Evolutionary conservation across 176 grass and related monocot genomes (phyloP), one percentile per base, ranked within the genome.

Genomic region (Paspalum notatum): DNA sequence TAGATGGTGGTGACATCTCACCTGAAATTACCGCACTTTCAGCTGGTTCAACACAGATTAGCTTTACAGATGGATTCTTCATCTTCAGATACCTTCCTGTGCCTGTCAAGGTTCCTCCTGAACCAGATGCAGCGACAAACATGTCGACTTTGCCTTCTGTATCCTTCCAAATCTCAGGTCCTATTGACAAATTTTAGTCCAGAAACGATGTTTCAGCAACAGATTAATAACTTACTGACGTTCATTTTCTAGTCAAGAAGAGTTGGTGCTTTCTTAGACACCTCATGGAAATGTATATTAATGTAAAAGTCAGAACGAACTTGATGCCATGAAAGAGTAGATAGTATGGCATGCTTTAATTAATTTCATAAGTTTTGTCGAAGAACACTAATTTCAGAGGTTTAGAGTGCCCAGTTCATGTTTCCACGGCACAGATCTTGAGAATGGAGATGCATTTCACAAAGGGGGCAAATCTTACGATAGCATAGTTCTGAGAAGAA

Each of bases 81-180:
- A 73, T 87, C 81, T 98, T 94, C 41, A 98, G 87, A 87, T 92
- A 98, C 74, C 74, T 98, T 9, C 87, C 95, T 37, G 46, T 51
- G 27, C 95, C 92, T 85, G 87, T 91, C 25, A 94, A n/a, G 27
- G 92, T 94, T 37, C 95, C 95, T 87, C 92, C 95, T 78, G 95
- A 94, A 37, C 90, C 95, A 37, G 90, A 86, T 2, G 58, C 92
- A 66, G 80, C 76, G 18, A 98, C 78, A 85, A 98, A 94, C 66
- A 92, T 92, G 41, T 94, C 92, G 56, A 98, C 89, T 90, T 94
- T 94, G 40, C 92, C 90, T 80, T 78, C 88, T 60, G 92, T 92
- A 48, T 98, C 95, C 80, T 85, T 92, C 95, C 95, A 98, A 87
- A 98, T 94, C 66, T 94, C 95, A 55, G 92, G 92, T 8, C 95